Base-by-base conservation (phyloP, 2,329 filamentous ascomycete genomes). In the Botrytis aclada region DNA sequence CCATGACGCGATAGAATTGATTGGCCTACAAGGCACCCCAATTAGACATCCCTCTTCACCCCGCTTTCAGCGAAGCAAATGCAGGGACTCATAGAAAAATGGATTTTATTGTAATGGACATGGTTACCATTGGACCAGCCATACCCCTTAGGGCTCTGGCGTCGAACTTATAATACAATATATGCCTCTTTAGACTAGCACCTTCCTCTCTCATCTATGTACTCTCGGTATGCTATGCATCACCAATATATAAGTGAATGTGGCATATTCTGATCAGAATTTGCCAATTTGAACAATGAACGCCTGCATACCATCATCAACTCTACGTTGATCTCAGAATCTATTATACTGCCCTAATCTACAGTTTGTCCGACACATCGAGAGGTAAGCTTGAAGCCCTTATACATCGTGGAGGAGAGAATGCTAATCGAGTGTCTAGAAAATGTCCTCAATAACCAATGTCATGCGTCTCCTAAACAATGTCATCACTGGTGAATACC, bases 1-100 rank as follows among this genome's bases (percentile, higher is more conserved):
- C 64, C 32, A 54, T 67, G 45, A 54, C 37, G 20, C 18, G 63
- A 66, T 37, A 22, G 32, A 8, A 8, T 18, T 51, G 22, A 51
- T 66, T 37, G 20, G 43, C 51, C 34, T 45, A 37, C 16, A 39
- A 54, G 16, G 34, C 14, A 29, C n/a, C 45, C 25, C 16, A 34
- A 47, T 39, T 25, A 66, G 45, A 66, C 32, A 66, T 54, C 29
- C 34, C 25, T 18, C 20, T 29, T 34, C 12, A 29, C 32, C 45
- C 64, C 45, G 61, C 61, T 64, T 64, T 29, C 61, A 41, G 16
- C 14, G 39, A 54, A 67, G 64, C 45, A 54, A 39, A 67, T 25
- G n/a, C 32, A 20, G 14, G 25, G 56, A 4, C 5, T 62, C n/a
- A n/a, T n/a, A n/a, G n/a, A n/a, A n/a, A n/a, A n/a, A n/a, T n/a